phyloP scores from a whole-genome alignment of 257 asterid species.

The Striga asiatica region DNA sequence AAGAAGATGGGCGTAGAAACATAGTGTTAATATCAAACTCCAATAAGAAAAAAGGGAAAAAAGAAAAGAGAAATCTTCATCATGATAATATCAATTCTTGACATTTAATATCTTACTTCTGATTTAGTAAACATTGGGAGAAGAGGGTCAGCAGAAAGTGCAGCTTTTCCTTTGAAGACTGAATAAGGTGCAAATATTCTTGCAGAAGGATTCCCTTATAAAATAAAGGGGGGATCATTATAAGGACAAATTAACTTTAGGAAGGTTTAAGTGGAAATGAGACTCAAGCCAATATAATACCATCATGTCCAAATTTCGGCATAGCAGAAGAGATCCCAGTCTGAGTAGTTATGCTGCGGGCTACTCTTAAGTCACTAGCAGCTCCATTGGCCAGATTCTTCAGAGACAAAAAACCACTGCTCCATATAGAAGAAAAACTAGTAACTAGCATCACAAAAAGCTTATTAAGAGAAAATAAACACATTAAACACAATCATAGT shows the following conservation, averaged over 20 bases:
- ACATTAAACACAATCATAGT: constrained; percentile 3
- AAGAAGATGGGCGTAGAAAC: constrained; percentile 1
- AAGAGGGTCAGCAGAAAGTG: constrained; percentile 60
- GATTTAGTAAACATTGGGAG: constrained; percentile 53
- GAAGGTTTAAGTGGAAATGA: not conserved
- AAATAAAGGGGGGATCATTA: not conserved
- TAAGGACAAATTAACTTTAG: not conserved
- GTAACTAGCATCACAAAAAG: not conserved
- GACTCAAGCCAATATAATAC: constrained; percentile 17
- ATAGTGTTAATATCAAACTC: not conserved
- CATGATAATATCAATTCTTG: constrained; percentile 4
- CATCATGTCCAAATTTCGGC: constrained; percentile 23
- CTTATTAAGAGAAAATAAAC: not conserved
- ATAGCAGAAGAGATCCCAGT: constrained; percentile 25
- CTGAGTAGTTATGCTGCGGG: constrained; percentile 25
- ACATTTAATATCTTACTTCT: constrained; percentile 33
- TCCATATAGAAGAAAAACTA: constrained; percentile 6
- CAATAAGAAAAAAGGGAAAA: not conserved
- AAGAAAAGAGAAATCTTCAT: not conserved
- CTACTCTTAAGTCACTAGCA: constrained; percentile 14
- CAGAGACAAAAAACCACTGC: constrained; percentile 16
- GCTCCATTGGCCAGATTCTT: constrained; percentile 14
- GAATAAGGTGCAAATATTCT: constrained; percentile 61
- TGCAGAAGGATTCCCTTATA: constrained; percentile 21
- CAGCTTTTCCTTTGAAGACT: constrained; percentile 84